Conservation (phyloP, 352 stramenopile genomes). For the Thraustotheca clavata region DNA sequence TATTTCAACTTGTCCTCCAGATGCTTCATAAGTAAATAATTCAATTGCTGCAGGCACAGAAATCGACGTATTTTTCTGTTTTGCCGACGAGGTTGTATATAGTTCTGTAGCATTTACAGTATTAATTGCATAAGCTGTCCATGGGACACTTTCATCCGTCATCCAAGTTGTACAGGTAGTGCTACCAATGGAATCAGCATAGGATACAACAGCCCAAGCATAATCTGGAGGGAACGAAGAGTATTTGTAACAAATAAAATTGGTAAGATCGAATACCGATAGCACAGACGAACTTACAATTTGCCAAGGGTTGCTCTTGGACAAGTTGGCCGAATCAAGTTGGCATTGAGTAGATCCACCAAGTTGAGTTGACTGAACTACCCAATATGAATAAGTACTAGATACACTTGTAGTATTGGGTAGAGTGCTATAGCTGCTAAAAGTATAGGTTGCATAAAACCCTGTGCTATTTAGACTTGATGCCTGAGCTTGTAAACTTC, state of each 20-base stretch:
- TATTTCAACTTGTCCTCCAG: not conserved
- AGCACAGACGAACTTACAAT: not conserved
- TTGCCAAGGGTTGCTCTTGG: not conserved
- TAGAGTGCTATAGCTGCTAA: not conserved
- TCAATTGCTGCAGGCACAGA: too few relatives aligned
- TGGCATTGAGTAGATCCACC: not conserved
- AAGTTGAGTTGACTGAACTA: not conserved
- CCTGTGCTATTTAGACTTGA: not conserved
- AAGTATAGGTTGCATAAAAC: conserved; percentile 10
- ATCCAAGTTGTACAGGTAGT: not conserved
- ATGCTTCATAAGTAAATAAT: too few relatives aligned
- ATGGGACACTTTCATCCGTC: not conserved
- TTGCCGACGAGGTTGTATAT: not conserved
- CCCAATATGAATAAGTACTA: not conserved
- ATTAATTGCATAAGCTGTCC: not conserved
- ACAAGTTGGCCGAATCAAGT: not conserved
- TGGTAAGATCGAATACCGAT: too few relatives aligned
- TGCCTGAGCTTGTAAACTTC: not conserved
- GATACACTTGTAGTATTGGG: not conserved
- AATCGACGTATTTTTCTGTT: too few relatives aligned
- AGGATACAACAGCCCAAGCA: not conserved
- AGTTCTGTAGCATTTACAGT: not conserved
- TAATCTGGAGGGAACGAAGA: not conserved
- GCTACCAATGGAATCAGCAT: not conserved
- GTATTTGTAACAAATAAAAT: conserved; percentile 1